A percentile compares a stretch with the other conserved stretches of the same genome.
These are phyloP conservation scores for Phytopythium boreale DNA, from an alignment of 352 stramenopile species.

Conservation along the genomic window DNA sequence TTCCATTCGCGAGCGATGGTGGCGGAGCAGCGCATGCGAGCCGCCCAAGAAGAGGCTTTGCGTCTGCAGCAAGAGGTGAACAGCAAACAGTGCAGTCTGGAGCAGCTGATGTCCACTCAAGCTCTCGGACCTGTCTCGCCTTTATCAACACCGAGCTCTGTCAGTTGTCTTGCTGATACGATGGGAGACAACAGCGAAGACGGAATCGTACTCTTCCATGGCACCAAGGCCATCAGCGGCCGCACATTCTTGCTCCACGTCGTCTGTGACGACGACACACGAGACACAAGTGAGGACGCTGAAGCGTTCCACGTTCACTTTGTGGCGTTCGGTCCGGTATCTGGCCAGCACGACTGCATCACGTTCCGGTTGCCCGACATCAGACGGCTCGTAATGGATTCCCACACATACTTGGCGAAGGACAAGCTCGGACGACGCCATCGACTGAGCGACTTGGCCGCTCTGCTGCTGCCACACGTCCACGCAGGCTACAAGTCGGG, in stretches of 20 bases:
- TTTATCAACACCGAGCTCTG: background rate
- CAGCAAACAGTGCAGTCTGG: slow-evolving; percentile 34
- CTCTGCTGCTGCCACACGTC: slow-evolving; percentile 39
- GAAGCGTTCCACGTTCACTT: slow-evolving; percentile 35
- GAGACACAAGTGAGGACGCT: slow-evolving; percentile 15
- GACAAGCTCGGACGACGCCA: slow-evolving; percentile 23
- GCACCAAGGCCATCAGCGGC: slow-evolving; percentile 30
- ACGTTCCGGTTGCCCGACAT: slow-evolving; percentile 53
- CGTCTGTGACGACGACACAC: slow-evolving; percentile 46
- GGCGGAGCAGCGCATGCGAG: slow-evolving; percentile 53
- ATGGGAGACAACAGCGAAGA: slow-evolving; percentile 10
- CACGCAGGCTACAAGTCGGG: slow-evolving; percentile 71
- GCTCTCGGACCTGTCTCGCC: slow-evolving; percentile 50
- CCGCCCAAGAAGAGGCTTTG: slow-evolving; percentile 38
- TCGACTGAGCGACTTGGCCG: slow-evolving; percentile 40
- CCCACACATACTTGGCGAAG: slow-evolving; percentile 20
- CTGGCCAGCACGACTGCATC: slow-evolving; percentile 32
- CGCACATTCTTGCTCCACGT: slow-evolving; percentile 59
- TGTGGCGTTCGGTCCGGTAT: slow-evolving; percentile 25
- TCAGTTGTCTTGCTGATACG: background rate
- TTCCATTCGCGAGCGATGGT: slow-evolving; percentile 44
- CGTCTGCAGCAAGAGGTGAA: slow-evolving; percentile 33
- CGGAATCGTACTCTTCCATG: slow-evolving; percentile 35
- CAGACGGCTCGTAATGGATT: slow-evolving; percentile 42
- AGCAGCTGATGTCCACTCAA: slow-evolving; percentile 46